Conservation (phyloP, 129 eudicot species). For the Tanacetum coccineum region DNA sequence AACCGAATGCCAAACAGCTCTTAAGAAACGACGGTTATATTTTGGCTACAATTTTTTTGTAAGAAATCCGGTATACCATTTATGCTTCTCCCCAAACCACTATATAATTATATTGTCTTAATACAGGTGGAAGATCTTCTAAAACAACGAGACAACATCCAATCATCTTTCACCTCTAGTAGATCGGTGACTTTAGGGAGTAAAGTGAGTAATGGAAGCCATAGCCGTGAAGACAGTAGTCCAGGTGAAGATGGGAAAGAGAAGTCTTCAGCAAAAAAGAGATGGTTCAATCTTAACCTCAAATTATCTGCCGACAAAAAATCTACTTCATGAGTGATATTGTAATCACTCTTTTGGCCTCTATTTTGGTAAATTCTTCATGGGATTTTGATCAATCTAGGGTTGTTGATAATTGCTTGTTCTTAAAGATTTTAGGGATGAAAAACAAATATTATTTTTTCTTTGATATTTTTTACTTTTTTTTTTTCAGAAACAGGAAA, state of each 20-base stretch:
- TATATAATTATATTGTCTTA: no score
- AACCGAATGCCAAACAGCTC: not conserved
- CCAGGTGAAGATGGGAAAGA: slow-evolving; percentile 45
- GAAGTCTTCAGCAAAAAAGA: slow-evolving; percentile 32
- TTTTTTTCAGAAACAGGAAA: not conserved
- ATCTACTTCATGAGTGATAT: slow-evolving; percentile 1
- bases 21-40: not conserved
- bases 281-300: slow-evolving; percentile 43
- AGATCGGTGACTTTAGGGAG: slow-evolving; percentile 31
- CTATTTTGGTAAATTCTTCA: slow-evolving; percentile 2
- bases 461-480: not conserved
- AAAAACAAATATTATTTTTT: not conserved
- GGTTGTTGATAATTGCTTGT: slow-evolving; percentile 28
- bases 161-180: slow-evolving; percentile 51
- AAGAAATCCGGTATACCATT: slow-evolving; percentile 4
- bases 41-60: not conserved
- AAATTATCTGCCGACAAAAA: slow-evolving; percentile 25
- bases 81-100: no score
- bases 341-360: not conserved
- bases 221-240: slow-evolving; percentile 56
- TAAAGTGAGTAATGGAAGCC: slow-evolving; percentile 51
- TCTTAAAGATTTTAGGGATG: slow-evolving; percentile 7
- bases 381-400: slow-evolving; percentile 4
- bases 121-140: slow-evolving; percentile 74
- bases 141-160: slow-evolving; percentile 63